A percentile compares a stretch with the other conserved stretches of the same genome.
Conservation (phyloP, 2,329 filamentous ascomycete species). For the Colletotrichum sp. region DNA sequence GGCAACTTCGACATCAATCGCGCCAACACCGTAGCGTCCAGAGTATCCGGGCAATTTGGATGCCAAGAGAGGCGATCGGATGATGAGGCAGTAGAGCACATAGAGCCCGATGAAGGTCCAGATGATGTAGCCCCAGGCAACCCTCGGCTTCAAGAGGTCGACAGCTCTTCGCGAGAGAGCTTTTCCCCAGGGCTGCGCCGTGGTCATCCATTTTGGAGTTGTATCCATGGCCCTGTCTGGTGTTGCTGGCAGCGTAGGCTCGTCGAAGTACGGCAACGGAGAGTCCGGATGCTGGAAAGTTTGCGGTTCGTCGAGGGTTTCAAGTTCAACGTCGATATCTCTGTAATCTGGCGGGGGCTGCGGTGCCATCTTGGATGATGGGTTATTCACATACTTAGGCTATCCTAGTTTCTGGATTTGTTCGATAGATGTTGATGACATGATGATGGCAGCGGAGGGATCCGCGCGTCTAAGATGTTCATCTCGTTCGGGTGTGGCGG, state of each 20-base stretch:
- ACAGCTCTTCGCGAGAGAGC: background rate
- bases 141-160: slow-evolving; percentile 31
- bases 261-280: background rate
- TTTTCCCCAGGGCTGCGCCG: background rate
- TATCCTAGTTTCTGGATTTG: background rate
- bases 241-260: background rate
- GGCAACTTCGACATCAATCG: slow-evolving; percentile 52
- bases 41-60: slow-evolving; percentile 48
- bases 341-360: background rate
- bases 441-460: background rate
- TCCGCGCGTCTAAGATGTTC: background rate
- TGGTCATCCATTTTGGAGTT: slow-evolving; percentile 1
- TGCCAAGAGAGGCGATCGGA: slow-evolving; percentile 46
- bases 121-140: slow-evolving; percentile 38
- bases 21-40: slow-evolving; percentile 49
- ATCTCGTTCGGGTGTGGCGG: background rate
- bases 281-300: background rate
- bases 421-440: background rate
- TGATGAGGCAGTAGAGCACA: slow-evolving; percentile 42
- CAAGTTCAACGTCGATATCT: slow-evolving; percentile 11
- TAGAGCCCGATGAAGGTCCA: slow-evolving; percentile 35
- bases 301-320: background rate
- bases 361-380: background rate
- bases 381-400: background rate
- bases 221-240: background rate